These are phyloP conservation scores for Torulaspora microellipsoides DNA, from an alignment of 805 yeast genomes.

Conservation along the genomic window DNA sequence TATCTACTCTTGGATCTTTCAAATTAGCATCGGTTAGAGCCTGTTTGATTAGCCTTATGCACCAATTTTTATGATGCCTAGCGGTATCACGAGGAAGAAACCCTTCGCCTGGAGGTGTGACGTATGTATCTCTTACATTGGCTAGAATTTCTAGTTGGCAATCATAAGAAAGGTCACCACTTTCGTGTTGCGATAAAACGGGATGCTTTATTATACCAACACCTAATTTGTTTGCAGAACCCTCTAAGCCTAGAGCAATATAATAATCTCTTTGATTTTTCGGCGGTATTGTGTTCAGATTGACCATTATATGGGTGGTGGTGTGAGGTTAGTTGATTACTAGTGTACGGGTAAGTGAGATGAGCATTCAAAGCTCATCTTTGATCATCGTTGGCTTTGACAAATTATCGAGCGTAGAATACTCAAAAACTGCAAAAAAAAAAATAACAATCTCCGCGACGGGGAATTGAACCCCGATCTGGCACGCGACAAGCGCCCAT, in stretches of 20 bases:
- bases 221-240: constrained; percentile 95
- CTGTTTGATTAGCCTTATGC: constrained; percentile 62
- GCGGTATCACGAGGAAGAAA: constrained; percentile 96
- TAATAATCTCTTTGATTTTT: constrained; percentile 40
- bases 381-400: no score
- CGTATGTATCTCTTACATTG: constrained; percentile 92
- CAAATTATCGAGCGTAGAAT: no score
- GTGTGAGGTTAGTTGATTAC: not conserved
- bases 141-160: constrained; percentile 74
- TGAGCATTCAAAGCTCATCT: no score
- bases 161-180: constrained; percentile 49
- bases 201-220: constrained; percentile 85
- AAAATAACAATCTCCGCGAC: constrained; percentile 13
- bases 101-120: constrained; percentile 98
- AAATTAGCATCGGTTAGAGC: constrained; percentile 63
- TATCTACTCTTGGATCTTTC: constrained; percentile 40
- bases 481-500: constrained; percentile 19
- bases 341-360: no score
- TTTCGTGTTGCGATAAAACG: constrained; percentile 19
- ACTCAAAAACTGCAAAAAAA: not conserved
- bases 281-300: constrained; percentile 29
- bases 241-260: constrained; percentile 88
- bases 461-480: constrained; percentile 18
- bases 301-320: constrained; percentile 22
- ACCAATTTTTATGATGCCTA: constrained; percentile 94